Evolutionary conservation across 805 yeast species (phyloP).

Genomic region (Starmerella khaoyaiensis): DNA sequence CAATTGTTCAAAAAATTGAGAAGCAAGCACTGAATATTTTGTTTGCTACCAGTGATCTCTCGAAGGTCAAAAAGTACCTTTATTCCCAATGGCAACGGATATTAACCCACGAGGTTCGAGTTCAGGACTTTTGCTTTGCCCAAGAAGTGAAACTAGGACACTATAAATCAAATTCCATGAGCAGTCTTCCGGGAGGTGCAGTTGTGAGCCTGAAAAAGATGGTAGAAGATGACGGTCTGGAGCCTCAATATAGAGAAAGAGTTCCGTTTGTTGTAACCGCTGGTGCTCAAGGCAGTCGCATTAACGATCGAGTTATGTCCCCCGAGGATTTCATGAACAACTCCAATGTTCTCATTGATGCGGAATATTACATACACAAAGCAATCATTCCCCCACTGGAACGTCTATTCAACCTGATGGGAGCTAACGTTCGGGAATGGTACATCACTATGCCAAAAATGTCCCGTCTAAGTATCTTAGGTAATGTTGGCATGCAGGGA

Average conservation of each 20-base stretch:
- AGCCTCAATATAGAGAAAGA: constrained; percentile 79
- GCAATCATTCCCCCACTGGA: constrained; percentile 84
- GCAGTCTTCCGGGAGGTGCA: constrained; percentile 78
- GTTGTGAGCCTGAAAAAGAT: constrained; percentile 53
- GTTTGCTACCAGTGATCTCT: constrained; percentile 60
- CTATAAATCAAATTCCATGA: constrained; percentile 47
- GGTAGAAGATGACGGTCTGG: constrained; percentile 53
- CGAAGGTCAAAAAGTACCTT: constrained; percentile 54
- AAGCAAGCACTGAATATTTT: constrained; percentile 54
- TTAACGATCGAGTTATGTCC: constrained; percentile 66
- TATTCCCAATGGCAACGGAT: constrained; percentile 55
- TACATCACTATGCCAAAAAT: constrained; percentile 47
- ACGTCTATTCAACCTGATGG: constrained; percentile 66
- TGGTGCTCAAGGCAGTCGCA: constrained; percentile 40
- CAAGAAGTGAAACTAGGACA: constrained; percentile 77
- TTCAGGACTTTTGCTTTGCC: constrained; percentile 83
- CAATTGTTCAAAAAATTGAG: constrained; percentile 75
- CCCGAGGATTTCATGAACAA: constrained; percentile 56
- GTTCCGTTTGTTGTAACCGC: constrained; percentile 73
- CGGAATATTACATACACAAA: constrained; percentile 72
- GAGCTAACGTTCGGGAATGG: constrained; percentile 73
- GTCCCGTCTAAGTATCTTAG: constrained; percentile 1
- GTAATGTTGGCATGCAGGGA: constrained; percentile 1
- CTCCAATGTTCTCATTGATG: constrained; percentile 44
- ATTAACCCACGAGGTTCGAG: constrained; percentile 44